Evolutionary conservation across 352 stramenopile species (phyloP).

Genomic region (Phytophthora fragariaefolia): DNA sequence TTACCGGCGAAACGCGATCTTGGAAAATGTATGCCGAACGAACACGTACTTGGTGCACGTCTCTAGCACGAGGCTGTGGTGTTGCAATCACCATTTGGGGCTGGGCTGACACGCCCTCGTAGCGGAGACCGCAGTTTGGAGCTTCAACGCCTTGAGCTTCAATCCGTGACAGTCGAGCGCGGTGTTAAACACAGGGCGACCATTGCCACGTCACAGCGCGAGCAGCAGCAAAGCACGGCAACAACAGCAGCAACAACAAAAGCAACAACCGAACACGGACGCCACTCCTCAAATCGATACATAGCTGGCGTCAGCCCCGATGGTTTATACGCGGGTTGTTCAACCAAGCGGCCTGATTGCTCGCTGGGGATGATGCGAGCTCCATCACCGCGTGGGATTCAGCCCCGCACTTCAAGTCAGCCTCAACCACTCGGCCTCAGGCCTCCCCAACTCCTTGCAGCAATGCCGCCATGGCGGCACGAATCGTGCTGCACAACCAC

Average conservation of each 20-base stretch:
- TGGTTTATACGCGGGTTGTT: not conserved
- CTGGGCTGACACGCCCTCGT: slow-evolving; percentile 24
- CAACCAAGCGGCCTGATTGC: slow-evolving; percentile 24
- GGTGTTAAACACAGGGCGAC: slow-evolving; percentile 19
- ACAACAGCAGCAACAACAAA: not conserved
- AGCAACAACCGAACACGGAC: not conserved
- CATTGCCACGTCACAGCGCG: slow-evolving; percentile 29
- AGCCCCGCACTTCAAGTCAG: slow-evolving; percentile 11
- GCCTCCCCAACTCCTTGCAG: too few relatives aligned
- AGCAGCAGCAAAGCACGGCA: not conserved
- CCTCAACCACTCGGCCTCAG: slow-evolving; percentile 10
- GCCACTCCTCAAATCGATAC: slow-evolving; percentile 25
- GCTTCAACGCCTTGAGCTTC: slow-evolving; percentile 30
- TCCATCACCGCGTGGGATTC: slow-evolving; percentile 19
- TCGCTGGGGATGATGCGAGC: slow-evolving; percentile 4
- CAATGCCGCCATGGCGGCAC: too few relatives aligned
- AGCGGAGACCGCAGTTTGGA: slow-evolving; percentile 22
- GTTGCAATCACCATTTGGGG: slow-evolving; percentile 22
- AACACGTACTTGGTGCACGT: slow-evolving; percentile 17
- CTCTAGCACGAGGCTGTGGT: slow-evolving; percentile 5
- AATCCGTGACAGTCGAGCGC: slow-evolving; percentile 18
- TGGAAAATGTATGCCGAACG: slow-evolving; percentile 6
- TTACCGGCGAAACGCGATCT: slow-evolving; percentile 6
- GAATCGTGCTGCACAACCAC: too few relatives aligned
- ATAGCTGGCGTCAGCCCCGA: not conserved